Evolutionary conservation across 2,329 filamentous ascomycete species (phyloP).

Genomic region (Calonectria hawksworthii): DNA sequence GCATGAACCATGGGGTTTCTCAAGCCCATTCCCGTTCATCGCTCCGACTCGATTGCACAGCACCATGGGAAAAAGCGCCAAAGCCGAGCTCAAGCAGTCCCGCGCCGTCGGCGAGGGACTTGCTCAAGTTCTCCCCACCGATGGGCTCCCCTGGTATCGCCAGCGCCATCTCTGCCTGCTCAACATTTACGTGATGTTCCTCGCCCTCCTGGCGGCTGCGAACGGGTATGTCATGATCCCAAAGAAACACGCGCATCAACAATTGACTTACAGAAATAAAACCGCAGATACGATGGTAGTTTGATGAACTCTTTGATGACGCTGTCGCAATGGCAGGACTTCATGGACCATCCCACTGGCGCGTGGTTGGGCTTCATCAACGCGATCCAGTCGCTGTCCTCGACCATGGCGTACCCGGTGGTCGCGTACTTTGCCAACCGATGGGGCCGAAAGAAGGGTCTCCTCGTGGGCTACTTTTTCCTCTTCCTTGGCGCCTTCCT

Average conservation of each 20-base stretch:
- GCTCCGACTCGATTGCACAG: neutral
- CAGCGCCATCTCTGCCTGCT: constrained; percentile 29
- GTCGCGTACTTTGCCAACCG: constrained; percentile 33
- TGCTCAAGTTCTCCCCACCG: constrained; percentile 27
- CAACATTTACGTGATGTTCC: constrained; percentile 29
- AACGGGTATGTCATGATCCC: constrained; percentile 7
- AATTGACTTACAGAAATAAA: too few relatives aligned
- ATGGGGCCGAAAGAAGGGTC: constrained; percentile 28
- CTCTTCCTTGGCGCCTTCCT: constrained; percentile 16
- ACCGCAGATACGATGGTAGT: constrained; percentile 11
- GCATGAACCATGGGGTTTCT: neutral
- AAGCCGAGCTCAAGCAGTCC: neutral
- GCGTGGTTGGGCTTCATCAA: constrained; percentile 36
- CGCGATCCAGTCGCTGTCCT: constrained; percentile 28
- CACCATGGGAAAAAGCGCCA: neutral
- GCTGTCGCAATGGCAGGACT: constrained; percentile 28
- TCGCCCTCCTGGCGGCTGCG: constrained; percentile 25
- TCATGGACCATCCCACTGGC: constrained; percentile 31
- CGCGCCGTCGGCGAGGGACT: constrained; percentile 29
- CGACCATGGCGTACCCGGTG: constrained; percentile 22
- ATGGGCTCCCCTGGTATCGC: constrained; percentile 33
- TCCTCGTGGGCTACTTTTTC: constrained; percentile 28
- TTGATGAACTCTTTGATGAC: constrained; percentile 22
- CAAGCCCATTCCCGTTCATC: neutral
- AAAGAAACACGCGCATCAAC: too few relatives aligned